Percentiles rank a stretch among this genome's conserved stretches.
Evolutionary conservation across 495 filamentous ascomycete species (phyloP).

Genomic region (Cudoniella acicularis): DNA sequence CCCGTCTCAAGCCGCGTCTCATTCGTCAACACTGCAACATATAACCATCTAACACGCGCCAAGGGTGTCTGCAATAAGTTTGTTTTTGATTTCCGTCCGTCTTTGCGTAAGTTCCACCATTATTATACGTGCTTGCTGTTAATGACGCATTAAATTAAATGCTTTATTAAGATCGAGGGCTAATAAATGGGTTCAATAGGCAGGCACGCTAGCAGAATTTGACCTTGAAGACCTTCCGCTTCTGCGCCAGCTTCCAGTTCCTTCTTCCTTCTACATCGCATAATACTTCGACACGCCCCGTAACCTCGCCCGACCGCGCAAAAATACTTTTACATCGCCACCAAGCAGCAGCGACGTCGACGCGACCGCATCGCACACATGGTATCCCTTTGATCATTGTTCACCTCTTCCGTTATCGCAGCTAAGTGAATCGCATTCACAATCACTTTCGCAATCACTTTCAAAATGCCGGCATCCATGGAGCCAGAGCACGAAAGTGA

Average conservation of each 20-base stretch:
- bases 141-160: too few relatives aligned
- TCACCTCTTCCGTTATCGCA: not conserved
- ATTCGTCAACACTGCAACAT: slow-evolving; percentile 2
- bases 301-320: not conserved
- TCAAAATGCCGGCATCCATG: not conserved
- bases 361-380: not conserved
- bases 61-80: not conserved
- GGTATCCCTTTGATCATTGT: not conserved
- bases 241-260: not conserved
- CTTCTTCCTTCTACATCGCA: not conserved
- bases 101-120: not conserved
- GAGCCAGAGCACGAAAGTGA: not conserved
- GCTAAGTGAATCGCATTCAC: not conserved
- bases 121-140: not conserved
- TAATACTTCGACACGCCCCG: not conserved
- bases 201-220: not conserved
- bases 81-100: not conserved
- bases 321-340: not conserved
- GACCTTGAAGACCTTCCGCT: too few relatives aligned
- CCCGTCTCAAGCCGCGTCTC: not conserved
- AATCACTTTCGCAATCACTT: not conserved
- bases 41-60: not conserved
- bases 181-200: not conserved
- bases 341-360: too few relatives aligned
- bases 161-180: too few relatives aligned